Base-by-base conservation (phyloP, 2,329 filamentous ascomycete species). In the Hymenotorrendiella dingleyae region DNA sequence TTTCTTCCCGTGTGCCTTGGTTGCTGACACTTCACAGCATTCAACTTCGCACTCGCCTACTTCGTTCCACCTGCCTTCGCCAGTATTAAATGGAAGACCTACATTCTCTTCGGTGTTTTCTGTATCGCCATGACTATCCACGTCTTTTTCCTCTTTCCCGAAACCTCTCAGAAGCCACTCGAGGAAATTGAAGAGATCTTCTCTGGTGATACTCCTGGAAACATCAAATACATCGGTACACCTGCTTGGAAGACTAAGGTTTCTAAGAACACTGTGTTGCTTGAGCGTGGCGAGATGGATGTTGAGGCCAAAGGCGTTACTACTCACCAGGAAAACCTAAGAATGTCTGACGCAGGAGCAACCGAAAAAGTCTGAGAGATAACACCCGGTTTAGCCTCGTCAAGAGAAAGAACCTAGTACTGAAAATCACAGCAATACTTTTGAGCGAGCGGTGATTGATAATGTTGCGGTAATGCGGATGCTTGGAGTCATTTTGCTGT, bases 131-230 rank as follows among this genome's bases (percentile, higher is more conserved):
- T 72, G 61, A 70, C 72, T 42, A 54, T 71, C 40, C 71, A 76
- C 51, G 67, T 70, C 21, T 70, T 71, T 56, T 76, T 79, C 51
- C 53, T 70, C 36, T 79, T 78, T 61, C 74, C 74, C 0, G 74
- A 79, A 58, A 79, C 74, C 0, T 66, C 67, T 19, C 70, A 72
- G 40, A 76, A 75, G 62, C 70, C 70, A 0, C 64, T 78, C 1
- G 74, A 78, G 48, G 73, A 76, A 48, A 68, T 73, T 2, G 68
- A 71, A 36, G 60, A 61, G 29, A 70, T 74, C 27, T 75, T 76
- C 42, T 49, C 54, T 32, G 54, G 56, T 29, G 75, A 36, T 11
- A 60, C 54, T 1, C 52, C 54, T 3, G 53, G 54, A 5, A 54
- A 46, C 28, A 45, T 61, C 42, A 55, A 40, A 29, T 55, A 47